Evolutionary conservation across 2,329 filamentous ascomycete species (phyloP).

Genomic region (Trichoderma semiorbis): DNA sequence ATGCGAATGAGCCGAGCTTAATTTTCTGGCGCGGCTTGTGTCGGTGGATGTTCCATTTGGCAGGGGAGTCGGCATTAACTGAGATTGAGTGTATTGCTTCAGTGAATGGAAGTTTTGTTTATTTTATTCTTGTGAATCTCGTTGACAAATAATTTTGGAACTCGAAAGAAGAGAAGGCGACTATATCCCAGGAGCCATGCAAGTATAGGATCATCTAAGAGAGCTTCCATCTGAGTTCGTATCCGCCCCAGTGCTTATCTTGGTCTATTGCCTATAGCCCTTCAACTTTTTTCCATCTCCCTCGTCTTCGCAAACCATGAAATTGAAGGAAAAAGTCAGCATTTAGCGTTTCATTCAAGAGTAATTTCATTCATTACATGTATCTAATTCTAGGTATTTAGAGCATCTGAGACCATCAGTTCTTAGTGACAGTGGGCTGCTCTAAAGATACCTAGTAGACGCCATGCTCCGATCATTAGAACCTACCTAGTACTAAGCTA

Average conservation of each 20-base stretch:
- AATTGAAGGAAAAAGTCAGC: background rate
- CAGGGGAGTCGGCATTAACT: background rate
- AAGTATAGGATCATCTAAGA: background rate
- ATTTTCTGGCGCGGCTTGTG: slow-evolving; percentile 10
- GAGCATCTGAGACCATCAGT: background rate
- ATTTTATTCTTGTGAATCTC: background rate
- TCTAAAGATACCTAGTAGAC: background rate
- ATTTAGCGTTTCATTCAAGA: background rate
- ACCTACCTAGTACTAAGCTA: too few species aligned
- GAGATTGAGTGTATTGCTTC: background rate
- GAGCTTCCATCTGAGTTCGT: background rate
- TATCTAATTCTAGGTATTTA: background rate
- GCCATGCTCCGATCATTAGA: background rate
- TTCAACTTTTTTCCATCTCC: background rate
- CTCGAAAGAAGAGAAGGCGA: background rate
- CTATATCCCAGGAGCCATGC: background rate
- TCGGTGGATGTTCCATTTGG: slow-evolving; percentile 1
- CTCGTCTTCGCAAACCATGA: too few species aligned
- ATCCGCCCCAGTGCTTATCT: background rate
- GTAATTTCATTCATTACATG: background rate
- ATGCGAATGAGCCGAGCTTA: slow-evolving; percentile 6
- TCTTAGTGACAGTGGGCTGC: background rate
- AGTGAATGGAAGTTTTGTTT: background rate
- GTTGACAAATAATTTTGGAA: background rate
- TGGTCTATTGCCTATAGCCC: background rate